Base-by-base conservation (phyloP, 2,329 filamentous ascomycete species). In the Trichoderma sp. region DNA sequence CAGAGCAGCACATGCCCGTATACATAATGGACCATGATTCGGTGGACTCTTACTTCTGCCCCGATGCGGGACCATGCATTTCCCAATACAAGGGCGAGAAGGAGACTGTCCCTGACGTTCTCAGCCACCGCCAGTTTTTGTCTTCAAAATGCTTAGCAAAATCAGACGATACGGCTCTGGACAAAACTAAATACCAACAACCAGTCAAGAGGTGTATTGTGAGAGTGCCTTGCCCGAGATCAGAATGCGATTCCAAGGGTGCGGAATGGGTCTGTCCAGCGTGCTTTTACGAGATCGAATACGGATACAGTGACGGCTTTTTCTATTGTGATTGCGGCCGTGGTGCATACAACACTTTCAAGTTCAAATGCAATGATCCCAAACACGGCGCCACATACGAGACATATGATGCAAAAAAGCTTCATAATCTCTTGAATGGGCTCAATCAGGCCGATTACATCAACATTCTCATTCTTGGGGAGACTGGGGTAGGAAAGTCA, bases 401-500 rank as follows among this genome's bases (percentile, higher is more conserved):
- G 19, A 49, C 53, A 33, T 13, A 68, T 60, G 5, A 69, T 0
- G 6, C 14, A 7, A 10, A 62, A 0, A 19, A n/a, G 8, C 65
- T 70, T 19, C 21, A 21, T 19, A 35, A 27, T 31, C 33, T 14
- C n/a, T 69, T n/a, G 24, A 29, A 11, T 5, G 21, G 57, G n/a
- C 8, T 70, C 1, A 14, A 62, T 1, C 43, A 29, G 0, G 47
- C 47, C 13, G 73, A 79, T 2, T 73, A 78, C 21, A 64, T 80
- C 31, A 84, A 84, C 55, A 82, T 85, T 21, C 70, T 85, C 29
- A 79, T 85, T 5, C 74, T 85, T 0, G 83, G 83, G 0, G 82
- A 84, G 71, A 83, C 83, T 0, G 83, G 83, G 0, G 83, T 84
- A 0, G 83, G 83, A 0, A 85, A 85, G 64, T 83, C 81, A 1